These are phyloP conservation scores for Poteriospumella lacustris DNA, from an alignment of 108 stramenopile species.

Conservation along the genomic window DNA sequence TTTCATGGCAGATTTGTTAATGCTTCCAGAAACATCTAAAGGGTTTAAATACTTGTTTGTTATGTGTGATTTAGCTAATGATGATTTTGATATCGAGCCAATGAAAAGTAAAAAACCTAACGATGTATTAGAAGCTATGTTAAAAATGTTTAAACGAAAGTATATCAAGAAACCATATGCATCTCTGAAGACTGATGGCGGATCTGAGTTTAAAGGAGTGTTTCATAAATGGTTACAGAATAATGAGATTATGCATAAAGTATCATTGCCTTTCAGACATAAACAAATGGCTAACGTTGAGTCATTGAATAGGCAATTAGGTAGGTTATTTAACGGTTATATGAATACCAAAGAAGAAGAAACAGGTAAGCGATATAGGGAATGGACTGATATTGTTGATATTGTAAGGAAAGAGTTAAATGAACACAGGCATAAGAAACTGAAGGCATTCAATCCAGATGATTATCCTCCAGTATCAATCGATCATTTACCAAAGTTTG, in stretches of 20 bases:
- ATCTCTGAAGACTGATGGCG: conserved; percentile 20
- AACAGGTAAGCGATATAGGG: conserved; percentile 13
- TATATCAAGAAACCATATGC: conserved; percentile 14
- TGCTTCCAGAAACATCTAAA: not conserved
- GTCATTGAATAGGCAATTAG: conserved; percentile 19
- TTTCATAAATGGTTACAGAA: conserved; percentile 22
- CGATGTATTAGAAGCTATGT: conserved; percentile 3
- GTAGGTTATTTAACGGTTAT: conserved; percentile 20
- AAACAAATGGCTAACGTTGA: not conserved
- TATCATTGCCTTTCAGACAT: not conserved
- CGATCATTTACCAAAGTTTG: conserved; percentile 6
- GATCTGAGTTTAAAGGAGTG: conserved; percentile 21
- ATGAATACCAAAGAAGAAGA: not conserved
- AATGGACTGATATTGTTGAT: conserved; percentile 6
- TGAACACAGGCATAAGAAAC: not conserved
- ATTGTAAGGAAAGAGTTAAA: not conserved
- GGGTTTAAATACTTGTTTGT: conserved; percentile 25
- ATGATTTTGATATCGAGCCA: conserved; percentile 27
- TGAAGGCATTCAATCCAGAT: not conserved
- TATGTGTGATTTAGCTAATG: conserved; percentile 16
- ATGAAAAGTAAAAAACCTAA: conserved; percentile 20
- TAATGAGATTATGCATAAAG: conserved; percentile 1
- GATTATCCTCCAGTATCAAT: not conserved
- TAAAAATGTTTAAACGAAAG: not conserved
- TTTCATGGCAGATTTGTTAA: conserved; percentile 24